Evolutionary conservation across 148 eudicot species (phyloP).

Genomic region (Diospyros kaki): DNA sequence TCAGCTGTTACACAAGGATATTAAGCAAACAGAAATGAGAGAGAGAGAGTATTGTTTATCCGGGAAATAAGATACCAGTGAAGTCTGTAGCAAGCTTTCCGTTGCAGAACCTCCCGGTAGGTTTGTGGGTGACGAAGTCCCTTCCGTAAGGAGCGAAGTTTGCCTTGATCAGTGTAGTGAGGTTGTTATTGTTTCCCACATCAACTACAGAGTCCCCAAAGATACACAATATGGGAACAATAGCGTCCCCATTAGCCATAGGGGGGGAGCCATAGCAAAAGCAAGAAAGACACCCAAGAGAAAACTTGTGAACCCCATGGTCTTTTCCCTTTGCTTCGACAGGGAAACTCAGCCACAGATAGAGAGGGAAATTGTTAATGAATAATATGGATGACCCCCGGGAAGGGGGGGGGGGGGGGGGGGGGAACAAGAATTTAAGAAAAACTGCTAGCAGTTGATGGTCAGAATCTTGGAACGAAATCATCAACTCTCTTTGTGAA

Average conservation of each 20-base stretch:
- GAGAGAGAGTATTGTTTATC: neutral
- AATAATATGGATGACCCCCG: too few species aligned
- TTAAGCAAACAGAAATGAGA: neutral
- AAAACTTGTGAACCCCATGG: conserved; percentile 31
- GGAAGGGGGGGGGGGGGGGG: neutral
- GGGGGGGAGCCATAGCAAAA: conserved; percentile 11
- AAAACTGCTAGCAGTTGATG: neutral
- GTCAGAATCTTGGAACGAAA: neutral
- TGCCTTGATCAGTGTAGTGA: conserved; percentile 66
- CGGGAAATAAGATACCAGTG: conserved; percentile 47
- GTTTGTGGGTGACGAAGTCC: conserved; percentile 62
- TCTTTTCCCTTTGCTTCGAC: conserved; percentile 3
- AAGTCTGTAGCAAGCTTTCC: conserved; percentile 84
- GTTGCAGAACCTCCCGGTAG: conserved; percentile 91
- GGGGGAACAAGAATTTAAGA: conserved; percentile 15
- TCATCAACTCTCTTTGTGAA: neutral
- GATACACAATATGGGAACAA: conserved; percentile 71
- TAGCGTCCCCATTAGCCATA: conserved; percentile 45
- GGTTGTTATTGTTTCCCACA: conserved; percentile 78
- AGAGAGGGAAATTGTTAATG: neutral
- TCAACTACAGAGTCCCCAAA: conserved; percentile 88
- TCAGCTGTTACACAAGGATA: conserved; percentile 49
- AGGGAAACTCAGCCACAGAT: neutral
- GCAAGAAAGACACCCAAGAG: conserved; percentile 20
- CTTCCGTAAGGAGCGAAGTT: conserved; percentile 92